Base-by-base conservation (phyloP, 177 flowering plant species). In the Vitis hybrid region DNA sequence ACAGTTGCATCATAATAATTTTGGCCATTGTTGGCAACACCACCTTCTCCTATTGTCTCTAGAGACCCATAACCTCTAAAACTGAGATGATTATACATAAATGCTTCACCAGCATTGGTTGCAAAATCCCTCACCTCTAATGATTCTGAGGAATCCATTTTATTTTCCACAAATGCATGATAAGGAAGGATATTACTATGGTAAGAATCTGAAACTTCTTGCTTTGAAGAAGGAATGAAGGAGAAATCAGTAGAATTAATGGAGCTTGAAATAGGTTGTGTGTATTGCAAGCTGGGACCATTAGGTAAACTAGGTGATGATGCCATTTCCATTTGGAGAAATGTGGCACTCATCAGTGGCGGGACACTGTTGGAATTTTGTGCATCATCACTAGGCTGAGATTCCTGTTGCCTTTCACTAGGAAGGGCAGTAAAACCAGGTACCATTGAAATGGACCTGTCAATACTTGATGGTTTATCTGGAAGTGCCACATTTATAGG, bases 401-500 rank as follows among this genome's bases (percentile, higher is more conserved):
- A 72, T 61, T 68, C 82, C 64, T 62, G 78, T 68, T 81, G 64
- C 74, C 75, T 82, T 19, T 80, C 84, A 68, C 64, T 64, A 50
- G 76, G 64, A 67, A 90, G 70, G 51, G 79, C 70, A 54, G 72
- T 73, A 68, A 90, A 93, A 73, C 95, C 95, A 76, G 97, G 93
- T 55, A 96, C 85, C 0, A 80, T 87, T 56, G 98, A 91, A 74
- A 96, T 92, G 69, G 97, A 93, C 72, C 95, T 84, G 67, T 84
- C 97, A 65, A 88, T 82, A 60, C 75, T 78, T 60, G 89, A 83
- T 64, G 90, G 73, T 74, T 91, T 92, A 76, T 86, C 89, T 11
- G 93, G 97, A 74, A 93, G 88, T 71, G 91, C 91, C 66, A 96
- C 97, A 15, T 87, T 88, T 69, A 93, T 80, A 62, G 94, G 97